Evolutionary conservation across 305 asterid genomes (phyloP).

Genomic region (Vinca major): DNA sequence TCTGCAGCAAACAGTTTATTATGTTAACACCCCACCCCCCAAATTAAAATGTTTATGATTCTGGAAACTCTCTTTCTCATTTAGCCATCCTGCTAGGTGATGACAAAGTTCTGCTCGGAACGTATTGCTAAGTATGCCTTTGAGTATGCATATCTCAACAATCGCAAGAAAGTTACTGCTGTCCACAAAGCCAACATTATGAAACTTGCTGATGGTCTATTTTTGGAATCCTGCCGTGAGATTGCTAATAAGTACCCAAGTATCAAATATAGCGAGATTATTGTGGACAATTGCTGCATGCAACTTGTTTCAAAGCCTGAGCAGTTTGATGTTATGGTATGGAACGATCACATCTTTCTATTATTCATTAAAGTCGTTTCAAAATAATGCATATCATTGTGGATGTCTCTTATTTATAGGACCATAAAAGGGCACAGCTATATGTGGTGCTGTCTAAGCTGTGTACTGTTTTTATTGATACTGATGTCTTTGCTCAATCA

Average conservation of each 20-base stretch:
- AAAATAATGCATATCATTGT: not conserved
- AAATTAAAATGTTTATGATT: too few species aligned
- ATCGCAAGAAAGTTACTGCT: slow-evolving; percentile 90
- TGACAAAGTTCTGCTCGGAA: slow-evolving; percentile 95
- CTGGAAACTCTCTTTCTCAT: slow-evolving; percentile 20
- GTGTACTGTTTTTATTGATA: not conserved
- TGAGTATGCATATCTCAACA: slow-evolving; percentile 96
- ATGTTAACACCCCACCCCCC: not conserved
- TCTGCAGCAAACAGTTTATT: not conserved
- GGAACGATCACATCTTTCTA: slow-evolving; percentile 6
- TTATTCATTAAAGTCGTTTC: not conserved
- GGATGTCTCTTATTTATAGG: not conserved
- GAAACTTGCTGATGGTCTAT: slow-evolving; percentile 99
- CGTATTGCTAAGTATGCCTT: slow-evolving; percentile 93
- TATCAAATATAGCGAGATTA: slow-evolving; percentile 82
- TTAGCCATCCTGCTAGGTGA: slow-evolving; percentile 53
- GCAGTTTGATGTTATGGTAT: slow-evolving; percentile 97
- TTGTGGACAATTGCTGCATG: slow-evolving; percentile 98
- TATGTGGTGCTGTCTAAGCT: not conserved
- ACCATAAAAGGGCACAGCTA: not conserved
- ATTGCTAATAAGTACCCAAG: slow-evolving; percentile 82
- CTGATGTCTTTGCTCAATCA: too few species aligned
- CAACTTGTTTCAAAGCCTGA: slow-evolving; percentile 99
- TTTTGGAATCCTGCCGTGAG: slow-evolving; percentile 91
- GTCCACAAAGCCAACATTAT: slow-evolving; percentile 98